phyloP scores from a whole-genome alignment of 306 rosid species.

The Comarum palustre region DNA sequence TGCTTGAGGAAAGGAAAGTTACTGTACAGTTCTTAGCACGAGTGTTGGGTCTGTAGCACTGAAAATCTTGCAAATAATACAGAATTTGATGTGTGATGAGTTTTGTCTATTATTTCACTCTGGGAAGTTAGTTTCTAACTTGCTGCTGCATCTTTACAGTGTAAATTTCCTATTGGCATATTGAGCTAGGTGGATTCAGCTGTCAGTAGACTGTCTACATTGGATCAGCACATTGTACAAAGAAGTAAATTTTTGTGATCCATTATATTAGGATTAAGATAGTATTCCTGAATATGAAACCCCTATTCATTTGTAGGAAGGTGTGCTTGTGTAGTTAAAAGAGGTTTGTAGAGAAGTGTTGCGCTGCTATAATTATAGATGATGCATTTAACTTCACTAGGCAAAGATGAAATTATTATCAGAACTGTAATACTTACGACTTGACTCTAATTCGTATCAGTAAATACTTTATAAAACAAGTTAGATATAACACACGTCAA shows the following conservation, averaged over 20 bases:
- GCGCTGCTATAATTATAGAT: too few species aligned
- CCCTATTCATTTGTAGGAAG: neutral
- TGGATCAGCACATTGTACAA: conserved; percentile 9
- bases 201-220: neutral
- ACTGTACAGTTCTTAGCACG: neutral
- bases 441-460: too few species aligned
- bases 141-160: neutral
- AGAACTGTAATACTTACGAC: too few species aligned
- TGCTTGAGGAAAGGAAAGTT: neutral
- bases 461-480: too few species aligned
- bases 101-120: neutral
- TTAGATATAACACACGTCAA: too few species aligned
- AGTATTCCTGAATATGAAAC: neutral
- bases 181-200: conserved; percentile 8
- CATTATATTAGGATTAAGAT: neutral
- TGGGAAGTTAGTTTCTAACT: neutral
- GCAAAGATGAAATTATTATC: too few species aligned
- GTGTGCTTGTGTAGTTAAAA: too few species aligned
- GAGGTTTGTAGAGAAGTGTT: too few species aligned
- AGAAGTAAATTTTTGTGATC: neutral
- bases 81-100: neutral
- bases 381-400: too few species aligned
- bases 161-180: neutral
- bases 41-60: conserved; percentile 8
- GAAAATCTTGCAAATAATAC: conserved; percentile 2